phyloP scores from a whole-genome alignment of 805 yeast species.

The Candida quercuum region DNA sequence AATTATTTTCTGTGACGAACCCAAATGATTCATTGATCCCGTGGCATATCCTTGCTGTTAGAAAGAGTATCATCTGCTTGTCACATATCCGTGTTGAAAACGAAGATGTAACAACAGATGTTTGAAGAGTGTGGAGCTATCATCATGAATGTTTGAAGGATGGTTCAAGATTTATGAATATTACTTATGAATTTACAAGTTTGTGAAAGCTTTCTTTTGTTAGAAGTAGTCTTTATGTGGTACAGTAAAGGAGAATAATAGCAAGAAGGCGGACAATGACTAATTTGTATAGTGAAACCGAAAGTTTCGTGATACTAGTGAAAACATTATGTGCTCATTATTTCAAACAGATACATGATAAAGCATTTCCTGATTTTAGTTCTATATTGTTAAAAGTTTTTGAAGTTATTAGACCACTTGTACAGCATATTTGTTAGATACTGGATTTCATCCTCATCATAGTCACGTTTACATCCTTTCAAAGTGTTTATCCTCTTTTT shows the following conservation, averaged over 20 bases:
- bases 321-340: not conserved
- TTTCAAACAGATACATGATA: not conserved
- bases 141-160: no score
- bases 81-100: conserved; percentile 50
- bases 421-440: conserved; percentile 2
- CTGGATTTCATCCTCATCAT: not conserved
- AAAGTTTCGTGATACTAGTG: no score
- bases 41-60: conserved; percentile 70
- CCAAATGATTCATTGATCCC: conserved; percentile 45
- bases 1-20: conserved; percentile 30
- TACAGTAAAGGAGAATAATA: no score
- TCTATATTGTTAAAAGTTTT: not conserved
- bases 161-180: no score
- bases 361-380: no score
- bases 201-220: no score
- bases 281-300: no score
- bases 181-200: no score
- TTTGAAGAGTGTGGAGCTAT: no score
- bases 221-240: no score
- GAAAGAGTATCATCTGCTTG: conserved; percentile 51
- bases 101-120: not conserved
- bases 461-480: not conserved
- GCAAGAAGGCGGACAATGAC: no score
- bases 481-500: conserved; percentile 3
- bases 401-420: not conserved